Evolutionary conservation across 2,329 filamentous ascomycete species (phyloP).

Genomic region (Clarireedia monteithiana): DNA sequence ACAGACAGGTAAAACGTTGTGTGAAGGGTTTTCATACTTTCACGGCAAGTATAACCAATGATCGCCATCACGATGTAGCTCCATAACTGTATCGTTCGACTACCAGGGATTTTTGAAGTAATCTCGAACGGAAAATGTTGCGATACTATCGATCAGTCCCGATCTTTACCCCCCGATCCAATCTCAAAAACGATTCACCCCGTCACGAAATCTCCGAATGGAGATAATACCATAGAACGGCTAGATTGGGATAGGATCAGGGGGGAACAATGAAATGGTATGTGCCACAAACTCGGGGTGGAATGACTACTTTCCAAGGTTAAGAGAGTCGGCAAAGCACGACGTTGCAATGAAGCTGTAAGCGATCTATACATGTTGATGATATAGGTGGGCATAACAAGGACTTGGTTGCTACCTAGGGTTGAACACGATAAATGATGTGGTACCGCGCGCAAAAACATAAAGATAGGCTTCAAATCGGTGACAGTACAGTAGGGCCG

Average conservation of each 20-base stretch:
- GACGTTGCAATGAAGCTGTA: constrained; percentile 1
- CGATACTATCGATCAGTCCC: constrained; percentile 1
- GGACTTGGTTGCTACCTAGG: constrained; percentile 6
- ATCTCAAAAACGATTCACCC: constrained; percentile 13
- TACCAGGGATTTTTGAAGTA: neutral
- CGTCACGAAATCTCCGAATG: constrained; percentile 19
- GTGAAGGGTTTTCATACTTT: neutral
- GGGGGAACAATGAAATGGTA: neutral
- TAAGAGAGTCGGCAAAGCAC: neutral
- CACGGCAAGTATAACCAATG: constrained; percentile 5
- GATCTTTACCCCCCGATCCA: constrained; percentile 1
- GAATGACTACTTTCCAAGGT: neutral
- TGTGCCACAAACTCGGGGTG: constrained; percentile 9
- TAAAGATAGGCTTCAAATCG: neutral
- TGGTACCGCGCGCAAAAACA: constrained; percentile 2
- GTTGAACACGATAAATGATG: constrained; percentile 1
- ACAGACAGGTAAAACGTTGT: neutral
- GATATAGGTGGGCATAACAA: constrained; percentile 18
- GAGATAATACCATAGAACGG: constrained; percentile 13
- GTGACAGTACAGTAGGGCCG: neutral
- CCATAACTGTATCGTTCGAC: neutral
- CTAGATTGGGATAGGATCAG: neutral
- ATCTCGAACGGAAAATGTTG: constrained; percentile 5
- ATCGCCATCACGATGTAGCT: neutral
- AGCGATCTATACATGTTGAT: constrained; percentile 20